Conservation (phyloP, 352 stramenopile genomes). For the Elongisporangium prolatum region DNA sequence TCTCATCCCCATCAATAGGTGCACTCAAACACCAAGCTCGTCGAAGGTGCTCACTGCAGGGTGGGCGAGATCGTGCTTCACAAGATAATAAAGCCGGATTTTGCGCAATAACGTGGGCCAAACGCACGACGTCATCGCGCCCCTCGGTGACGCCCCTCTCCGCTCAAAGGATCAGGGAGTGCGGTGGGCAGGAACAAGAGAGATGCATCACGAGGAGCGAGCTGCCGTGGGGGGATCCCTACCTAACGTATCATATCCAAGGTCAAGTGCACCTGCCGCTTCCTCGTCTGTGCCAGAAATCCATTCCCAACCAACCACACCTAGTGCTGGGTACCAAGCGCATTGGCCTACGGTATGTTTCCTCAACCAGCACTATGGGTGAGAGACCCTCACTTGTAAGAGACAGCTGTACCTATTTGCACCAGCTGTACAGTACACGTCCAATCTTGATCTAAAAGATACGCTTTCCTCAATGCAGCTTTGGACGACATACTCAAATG, state of each 20-base stretch:
- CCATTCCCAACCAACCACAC: neutral
- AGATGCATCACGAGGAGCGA: neutral
- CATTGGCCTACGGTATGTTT: neutral
- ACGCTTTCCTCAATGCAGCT: neutral
- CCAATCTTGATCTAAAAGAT: neutral
- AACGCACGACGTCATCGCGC: neutral
- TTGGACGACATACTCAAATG: neutral
- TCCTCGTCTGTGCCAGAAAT: neutral
- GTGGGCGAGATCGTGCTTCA: neutral
- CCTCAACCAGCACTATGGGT: neutral
- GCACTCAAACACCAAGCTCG: neutral
- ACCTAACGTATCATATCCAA: neutral
- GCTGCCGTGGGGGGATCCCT: neutral
- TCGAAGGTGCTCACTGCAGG: neutral
- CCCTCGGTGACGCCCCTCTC: neutral
- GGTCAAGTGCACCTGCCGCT: neutral
- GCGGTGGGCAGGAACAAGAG: neutral
- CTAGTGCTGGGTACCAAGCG: neutral
- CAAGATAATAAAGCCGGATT: neutral
- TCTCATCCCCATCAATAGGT: neutral
- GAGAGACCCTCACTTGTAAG: neutral
- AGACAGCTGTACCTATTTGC: neutral
- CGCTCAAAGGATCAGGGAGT: neutral
- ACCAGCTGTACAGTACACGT: neutral
- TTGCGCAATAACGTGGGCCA: neutral